Percentiles rank a stretch among this genome's conserved stretches.
These are phyloP conservation scores for Xylaria intraflava DNA, from an alignment of 495 filamentous ascomycete species.

Conservation along the genomic window DNA sequence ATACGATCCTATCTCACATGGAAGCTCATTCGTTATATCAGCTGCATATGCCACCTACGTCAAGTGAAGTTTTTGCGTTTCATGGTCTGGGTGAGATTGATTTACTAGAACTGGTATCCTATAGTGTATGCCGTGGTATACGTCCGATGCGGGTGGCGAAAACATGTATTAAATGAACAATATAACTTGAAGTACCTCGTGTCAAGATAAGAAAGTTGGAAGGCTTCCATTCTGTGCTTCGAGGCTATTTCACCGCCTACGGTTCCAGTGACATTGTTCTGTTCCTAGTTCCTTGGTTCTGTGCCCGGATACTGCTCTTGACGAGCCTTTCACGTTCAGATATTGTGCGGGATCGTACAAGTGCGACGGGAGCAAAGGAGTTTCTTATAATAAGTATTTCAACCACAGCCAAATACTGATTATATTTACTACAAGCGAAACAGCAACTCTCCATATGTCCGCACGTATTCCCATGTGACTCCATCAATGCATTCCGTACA, in stretches of 20 bases:
- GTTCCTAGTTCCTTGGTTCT: too few relatives aligned
- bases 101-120: background rate
- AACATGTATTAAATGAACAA: background rate
- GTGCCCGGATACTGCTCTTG: too few relatives aligned
- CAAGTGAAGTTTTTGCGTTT: slow-evolving; percentile 1
- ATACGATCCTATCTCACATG: slow-evolving; percentile 8
- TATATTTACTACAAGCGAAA: background rate
- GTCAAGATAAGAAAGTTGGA: background rate
- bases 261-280: too few relatives aligned
- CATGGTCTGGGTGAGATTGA: background rate
- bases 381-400: too few relatives aligned
- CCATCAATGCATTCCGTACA: background rate
- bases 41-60: background rate
- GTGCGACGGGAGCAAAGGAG: too few relatives aligned
- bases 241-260: too few relatives aligned
- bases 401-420: background rate
- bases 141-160: background rate
- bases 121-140: background rate
- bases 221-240: too few relatives aligned
- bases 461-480: background rate
- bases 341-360: too few relatives aligned
- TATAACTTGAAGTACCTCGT: background rate
- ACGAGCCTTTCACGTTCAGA: too few relatives aligned
- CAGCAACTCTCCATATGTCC: background rate
- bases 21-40: slow-evolving; percentile 10